Evolutionary conservation across 805 yeast species (phyloP).

Genomic region (Saturnispora zaruensis): DNA sequence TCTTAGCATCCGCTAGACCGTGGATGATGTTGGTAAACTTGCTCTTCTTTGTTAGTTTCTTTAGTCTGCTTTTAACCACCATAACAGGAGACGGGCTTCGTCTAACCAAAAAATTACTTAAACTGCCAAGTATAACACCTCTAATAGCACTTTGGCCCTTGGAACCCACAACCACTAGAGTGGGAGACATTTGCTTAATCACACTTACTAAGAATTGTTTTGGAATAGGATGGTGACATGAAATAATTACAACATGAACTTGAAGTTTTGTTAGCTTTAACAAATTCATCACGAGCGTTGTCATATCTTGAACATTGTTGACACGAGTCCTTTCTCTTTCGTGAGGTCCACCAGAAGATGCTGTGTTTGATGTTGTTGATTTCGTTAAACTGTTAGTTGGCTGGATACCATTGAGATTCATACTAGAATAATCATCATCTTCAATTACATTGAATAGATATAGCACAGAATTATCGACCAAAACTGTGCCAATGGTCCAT

Average conservation of each 20-base stretch:
- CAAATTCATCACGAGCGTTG: conserved; percentile 33
- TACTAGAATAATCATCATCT: conserved; percentile 30
- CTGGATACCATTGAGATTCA: conserved; percentile 31
- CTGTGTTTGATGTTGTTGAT: conserved; percentile 8
- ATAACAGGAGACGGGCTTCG: conserved; percentile 68
- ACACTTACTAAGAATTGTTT: conserved; percentile 61
- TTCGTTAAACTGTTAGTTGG: conserved; percentile 14
- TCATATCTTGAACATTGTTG: conserved; percentile 36
- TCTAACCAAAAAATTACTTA: conserved; percentile 64
- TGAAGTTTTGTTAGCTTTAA: conserved; percentile 60
- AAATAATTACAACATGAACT: conserved; percentile 65
- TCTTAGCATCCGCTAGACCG: conserved; percentile 33
- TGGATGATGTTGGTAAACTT: conserved; percentile 46
- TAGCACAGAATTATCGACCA: conserved; percentile 74
- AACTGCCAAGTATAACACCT: conserved; percentile 66
- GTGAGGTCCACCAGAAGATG: neutral
- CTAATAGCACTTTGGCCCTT: conserved; percentile 64
- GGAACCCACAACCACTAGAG: conserved; percentile 67
- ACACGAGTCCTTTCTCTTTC: conserved; percentile 32
- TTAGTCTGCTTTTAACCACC: conserved; percentile 69
- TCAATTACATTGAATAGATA: conserved; percentile 60
- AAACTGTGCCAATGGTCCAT: conserved; percentile 80
- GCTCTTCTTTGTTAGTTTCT: conserved; percentile 52
- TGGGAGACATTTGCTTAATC: conserved; percentile 63
- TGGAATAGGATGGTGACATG: conserved; percentile 69